Evolutionary conservation across 2,329 filamentous ascomycete species (phyloP).

Genomic region (Fusarium sp.): DNA sequence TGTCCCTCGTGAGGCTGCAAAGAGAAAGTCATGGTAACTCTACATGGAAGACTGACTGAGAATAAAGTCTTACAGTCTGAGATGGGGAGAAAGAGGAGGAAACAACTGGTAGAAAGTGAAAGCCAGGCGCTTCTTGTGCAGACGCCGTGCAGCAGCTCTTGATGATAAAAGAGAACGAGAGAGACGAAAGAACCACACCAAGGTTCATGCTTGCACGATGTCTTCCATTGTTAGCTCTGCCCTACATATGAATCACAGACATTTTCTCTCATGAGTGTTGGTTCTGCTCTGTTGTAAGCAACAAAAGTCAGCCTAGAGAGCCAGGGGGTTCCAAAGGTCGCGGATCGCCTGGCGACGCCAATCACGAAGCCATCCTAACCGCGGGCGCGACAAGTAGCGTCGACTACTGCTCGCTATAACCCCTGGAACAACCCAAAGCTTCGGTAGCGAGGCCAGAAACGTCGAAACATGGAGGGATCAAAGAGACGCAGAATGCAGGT

Average conservation of each 20-base stretch:
- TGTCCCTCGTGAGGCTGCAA: conserved; percentile 35
- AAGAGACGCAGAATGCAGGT: conserved; percentile 23
- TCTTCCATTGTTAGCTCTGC: conserved; percentile 32
- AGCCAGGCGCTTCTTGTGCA: conserved; percentile 29
- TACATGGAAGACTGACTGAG: conserved; percentile 35
- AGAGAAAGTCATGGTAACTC: conserved; percentile 41
- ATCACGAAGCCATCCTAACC: conserved; percentile 45
- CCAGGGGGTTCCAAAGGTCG: conserved; percentile 10
- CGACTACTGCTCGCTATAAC: background rate
- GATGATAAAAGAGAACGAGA: conserved; percentile 41
- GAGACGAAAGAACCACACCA: conserved; percentile 17
- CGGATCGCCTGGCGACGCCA: conserved; percentile 43
- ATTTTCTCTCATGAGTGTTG: conserved; percentile 37
- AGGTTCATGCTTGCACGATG: conserved; percentile 15
- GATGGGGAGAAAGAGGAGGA: conserved; percentile 14
- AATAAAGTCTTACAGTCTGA: conserved; percentile 8
- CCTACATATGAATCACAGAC: conserved; percentile 26
- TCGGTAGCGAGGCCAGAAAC: conserved; percentile 37
- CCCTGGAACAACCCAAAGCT: conserved; percentile 36
- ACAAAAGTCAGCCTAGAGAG: conserved; percentile 36
- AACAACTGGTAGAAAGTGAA: conserved; percentile 28
- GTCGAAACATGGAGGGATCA: conserved; percentile 10
- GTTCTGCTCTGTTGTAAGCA: conserved; percentile 35
- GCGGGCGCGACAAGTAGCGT: conserved; percentile 44
- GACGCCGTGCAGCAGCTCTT: conserved; percentile 36